Evolutionary conservation across 129 eudicot genomes (phyloP).

Genomic region (Flaveria ramosissima): DNA sequence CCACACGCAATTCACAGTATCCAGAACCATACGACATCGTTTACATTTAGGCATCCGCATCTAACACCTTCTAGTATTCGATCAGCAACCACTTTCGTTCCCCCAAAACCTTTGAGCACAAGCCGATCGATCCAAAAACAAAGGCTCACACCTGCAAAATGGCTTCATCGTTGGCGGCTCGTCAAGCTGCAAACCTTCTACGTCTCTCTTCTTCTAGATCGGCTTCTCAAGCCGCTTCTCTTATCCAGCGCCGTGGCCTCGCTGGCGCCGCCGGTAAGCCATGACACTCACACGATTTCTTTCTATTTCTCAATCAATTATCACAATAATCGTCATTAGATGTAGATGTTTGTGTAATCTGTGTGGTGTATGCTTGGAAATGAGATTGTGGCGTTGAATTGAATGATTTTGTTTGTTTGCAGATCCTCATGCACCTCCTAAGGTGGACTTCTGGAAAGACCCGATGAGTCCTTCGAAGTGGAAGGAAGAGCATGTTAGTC

Average conservation of each 20-base stretch:
- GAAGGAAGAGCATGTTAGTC: conserved; percentile 95
- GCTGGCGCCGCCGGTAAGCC: conserved; percentile 80
- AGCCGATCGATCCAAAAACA: conserved; percentile 14
- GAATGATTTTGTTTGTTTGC: conserved; percentile 27
- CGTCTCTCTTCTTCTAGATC: conserved; percentile 61
- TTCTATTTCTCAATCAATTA: background rate
- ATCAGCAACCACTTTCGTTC: background rate
- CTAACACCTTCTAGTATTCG: background rate
- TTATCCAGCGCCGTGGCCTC: conserved; percentile 80
- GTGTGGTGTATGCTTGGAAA: background rate
- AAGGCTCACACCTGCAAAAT: conserved; percentile 28
- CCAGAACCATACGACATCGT: background rate
- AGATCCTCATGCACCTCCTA: conserved; percentile 89
- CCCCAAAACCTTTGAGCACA: conserved; percentile 9
- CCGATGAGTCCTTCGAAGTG: conserved; percentile 86
- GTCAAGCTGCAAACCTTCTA: conserved; percentile 61
- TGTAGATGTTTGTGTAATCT: background rate
- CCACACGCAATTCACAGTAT: background rate
- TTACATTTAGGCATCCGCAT: conserved; percentile 8
- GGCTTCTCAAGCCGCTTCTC: conserved; percentile 43
- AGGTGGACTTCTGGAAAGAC: conserved; percentile 75
- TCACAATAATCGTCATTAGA: background rate
- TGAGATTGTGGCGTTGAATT: conserved; percentile 1
- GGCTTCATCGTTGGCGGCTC: conserved; percentile 69
- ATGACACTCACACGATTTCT: background rate